These are phyloP conservation scores for Pseudoscleropodium purum DNA, from an alignment of 225 moss, liverwort and hornwort genomes.

Conservation along the genomic window DNA sequence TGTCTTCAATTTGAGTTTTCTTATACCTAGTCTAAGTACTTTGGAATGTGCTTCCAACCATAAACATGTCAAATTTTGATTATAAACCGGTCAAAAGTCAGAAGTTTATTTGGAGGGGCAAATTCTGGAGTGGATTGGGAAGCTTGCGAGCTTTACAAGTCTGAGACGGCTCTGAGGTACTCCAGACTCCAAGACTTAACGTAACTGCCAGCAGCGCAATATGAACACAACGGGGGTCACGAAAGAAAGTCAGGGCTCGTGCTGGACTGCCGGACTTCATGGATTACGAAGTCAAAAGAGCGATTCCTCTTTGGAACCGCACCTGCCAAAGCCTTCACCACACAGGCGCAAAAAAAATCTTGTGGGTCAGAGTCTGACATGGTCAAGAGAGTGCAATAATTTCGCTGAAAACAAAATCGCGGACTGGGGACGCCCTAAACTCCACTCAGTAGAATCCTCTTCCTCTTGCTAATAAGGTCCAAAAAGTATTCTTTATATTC, in stretches of 20 bases:
- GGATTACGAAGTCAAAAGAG: background rate
- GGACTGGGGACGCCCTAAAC: too few relatives aligned
- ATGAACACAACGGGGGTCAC: background rate
- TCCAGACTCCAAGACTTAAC: background rate
- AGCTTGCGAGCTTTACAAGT: background rate
- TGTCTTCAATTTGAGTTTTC: background rate
- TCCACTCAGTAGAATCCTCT: background rate
- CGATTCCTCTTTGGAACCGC: background rate
- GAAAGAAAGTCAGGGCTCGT: background rate
- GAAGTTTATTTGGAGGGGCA: background rate
- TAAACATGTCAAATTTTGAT: background rate
- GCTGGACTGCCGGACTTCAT: background rate
- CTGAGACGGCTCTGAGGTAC: background rate
- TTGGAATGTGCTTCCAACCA: background rate
- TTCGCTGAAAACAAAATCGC: too few relatives aligned
- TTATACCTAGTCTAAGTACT: background rate
- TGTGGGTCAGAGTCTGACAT: background rate
- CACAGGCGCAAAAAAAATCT: background rate
- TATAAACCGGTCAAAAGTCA: background rate
- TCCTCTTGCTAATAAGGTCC: background rate
- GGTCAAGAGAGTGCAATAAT: background rate
- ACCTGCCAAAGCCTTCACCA: background rate
- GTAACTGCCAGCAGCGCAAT: background rate
- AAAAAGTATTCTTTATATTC: background rate
- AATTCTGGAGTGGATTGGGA: background rate